phyloP scores from a whole-genome alignment of 306 rosid genomes.

The Lathyrus tuberosus region DNA sequence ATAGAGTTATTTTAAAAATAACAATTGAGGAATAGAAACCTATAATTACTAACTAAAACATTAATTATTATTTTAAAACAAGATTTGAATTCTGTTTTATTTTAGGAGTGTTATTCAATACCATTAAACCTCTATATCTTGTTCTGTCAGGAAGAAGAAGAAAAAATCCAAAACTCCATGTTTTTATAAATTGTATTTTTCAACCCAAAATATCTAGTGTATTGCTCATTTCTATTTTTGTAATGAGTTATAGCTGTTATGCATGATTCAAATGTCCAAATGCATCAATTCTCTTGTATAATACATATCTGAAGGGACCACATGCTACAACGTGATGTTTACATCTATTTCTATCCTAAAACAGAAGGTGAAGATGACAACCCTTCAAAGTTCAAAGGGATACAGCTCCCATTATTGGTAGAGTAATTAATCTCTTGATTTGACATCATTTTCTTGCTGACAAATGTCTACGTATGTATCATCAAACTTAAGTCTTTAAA shows the following conservation, averaged over 20 bases:
- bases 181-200: not conserved
- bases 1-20: too few relatives aligned
- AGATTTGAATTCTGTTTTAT: too few relatives aligned
- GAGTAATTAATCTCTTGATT: conserved; percentile 18
- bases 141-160: too few relatives aligned
- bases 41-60: too few relatives aligned
- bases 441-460: conserved; percentile 6
- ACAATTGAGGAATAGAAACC: too few relatives aligned
- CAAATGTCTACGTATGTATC: not conserved
- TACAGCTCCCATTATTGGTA: conserved; percentile 23
- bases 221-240: not conserved
- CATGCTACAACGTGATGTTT: conserved; percentile 27
- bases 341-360: conserved; percentile 8
- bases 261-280: conserved; percentile 27
- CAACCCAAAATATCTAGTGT: not conserved
- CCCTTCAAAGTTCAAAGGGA: conserved; percentile 25
- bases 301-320: conserved; percentile 39
- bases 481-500: too few relatives aligned
- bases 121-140: too few relatives aligned
- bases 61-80: too few relatives aligned
- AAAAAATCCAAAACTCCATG: not conserved
- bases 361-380: conserved; percentile 6
- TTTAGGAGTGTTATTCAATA: too few relatives aligned
- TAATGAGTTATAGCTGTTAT: not conserved
- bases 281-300: conserved; percentile 11